Evolutionary conservation across 352 stramenopile genomes (phyloP).

Genomic region (Blastocystis sp.): DNA sequence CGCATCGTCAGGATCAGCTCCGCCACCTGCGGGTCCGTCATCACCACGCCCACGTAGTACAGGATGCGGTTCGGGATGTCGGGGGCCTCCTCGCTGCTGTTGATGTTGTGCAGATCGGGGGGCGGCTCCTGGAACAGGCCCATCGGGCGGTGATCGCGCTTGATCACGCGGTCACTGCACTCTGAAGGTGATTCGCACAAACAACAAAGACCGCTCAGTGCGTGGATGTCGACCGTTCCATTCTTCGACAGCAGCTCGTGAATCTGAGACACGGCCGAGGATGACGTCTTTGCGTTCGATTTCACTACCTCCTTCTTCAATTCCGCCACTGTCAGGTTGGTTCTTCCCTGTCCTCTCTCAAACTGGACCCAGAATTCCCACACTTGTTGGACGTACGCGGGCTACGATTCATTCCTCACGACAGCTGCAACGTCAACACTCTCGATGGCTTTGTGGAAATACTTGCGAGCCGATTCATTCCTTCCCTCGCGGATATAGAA

Average conservation of each 20-base stretch:
- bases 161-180: constrained; percentile 12
- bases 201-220: constrained; percentile 29
- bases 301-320: constrained; percentile 39
- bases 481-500: constrained; percentile 52
- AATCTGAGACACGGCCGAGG: constrained; percentile 16
- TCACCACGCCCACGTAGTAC: constrained; percentile 40
- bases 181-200: background rate
- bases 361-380: constrained; percentile 63
- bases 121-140: constrained; percentile 47
- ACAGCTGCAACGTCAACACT: constrained; percentile 12
- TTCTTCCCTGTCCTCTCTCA: constrained; percentile 7
- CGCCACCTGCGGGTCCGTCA: constrained; percentile 44
- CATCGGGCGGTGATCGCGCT: constrained; percentile 41
- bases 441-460: constrained; percentile 29
- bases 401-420: background rate
- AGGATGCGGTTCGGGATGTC: constrained; percentile 17
- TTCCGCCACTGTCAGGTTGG: constrained; percentile 6
- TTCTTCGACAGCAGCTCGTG: constrained; percentile 15
- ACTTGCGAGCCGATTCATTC: constrained; percentile 46
- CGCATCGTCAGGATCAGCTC: constrained; percentile 33
- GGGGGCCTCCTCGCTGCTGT: constrained; percentile 29
- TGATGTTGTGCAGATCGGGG: constrained; percentile 41
- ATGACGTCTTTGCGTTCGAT: background rate
- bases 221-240: constrained; percentile 52
- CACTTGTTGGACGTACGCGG: background rate